Evolutionary conservation across 306 rosid species (phyloP).

Genomic region (Trifolium pratense): DNA sequence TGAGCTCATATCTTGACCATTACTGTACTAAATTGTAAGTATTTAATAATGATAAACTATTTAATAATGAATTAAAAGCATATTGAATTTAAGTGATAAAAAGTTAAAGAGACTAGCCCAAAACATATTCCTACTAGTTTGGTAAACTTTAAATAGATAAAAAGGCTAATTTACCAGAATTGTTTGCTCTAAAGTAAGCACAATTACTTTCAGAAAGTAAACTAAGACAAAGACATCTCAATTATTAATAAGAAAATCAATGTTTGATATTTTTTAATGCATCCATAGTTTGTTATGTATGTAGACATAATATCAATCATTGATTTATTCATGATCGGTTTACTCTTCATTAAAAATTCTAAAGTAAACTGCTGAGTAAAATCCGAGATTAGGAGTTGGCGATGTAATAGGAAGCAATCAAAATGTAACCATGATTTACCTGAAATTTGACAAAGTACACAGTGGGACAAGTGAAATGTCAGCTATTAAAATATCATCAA

Average conservation of each 20-base stretch:
- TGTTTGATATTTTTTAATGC: neutral
- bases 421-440: neutral
- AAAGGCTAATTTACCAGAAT: neutral
- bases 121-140: neutral
- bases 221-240: neutral
- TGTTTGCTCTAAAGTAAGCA: neutral
- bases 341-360: neutral
- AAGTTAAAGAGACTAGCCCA: neutral
- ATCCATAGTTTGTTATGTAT: neutral
- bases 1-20: too few relatives aligned
- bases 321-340: neutral
- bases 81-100: neutral
- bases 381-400: neutral
- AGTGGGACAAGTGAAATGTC: neutral
- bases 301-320: neutral
- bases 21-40: too few relatives aligned
- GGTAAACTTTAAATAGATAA: neutral
- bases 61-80: too few relatives aligned
- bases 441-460: neutral
- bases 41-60: too few relatives aligned
- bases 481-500: constrained; percentile 3
- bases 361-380: neutral
- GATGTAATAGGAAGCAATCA: constrained; percentile 4
- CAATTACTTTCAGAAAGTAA: neutral
- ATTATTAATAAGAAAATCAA: neutral